Percentiles rank a stretch among this genome's conserved stretches.
These are phyloP conservation scores for Penstemon eatonii DNA, from an alignment of 257 asterid genomes.

Conservation along the genomic window DNA sequence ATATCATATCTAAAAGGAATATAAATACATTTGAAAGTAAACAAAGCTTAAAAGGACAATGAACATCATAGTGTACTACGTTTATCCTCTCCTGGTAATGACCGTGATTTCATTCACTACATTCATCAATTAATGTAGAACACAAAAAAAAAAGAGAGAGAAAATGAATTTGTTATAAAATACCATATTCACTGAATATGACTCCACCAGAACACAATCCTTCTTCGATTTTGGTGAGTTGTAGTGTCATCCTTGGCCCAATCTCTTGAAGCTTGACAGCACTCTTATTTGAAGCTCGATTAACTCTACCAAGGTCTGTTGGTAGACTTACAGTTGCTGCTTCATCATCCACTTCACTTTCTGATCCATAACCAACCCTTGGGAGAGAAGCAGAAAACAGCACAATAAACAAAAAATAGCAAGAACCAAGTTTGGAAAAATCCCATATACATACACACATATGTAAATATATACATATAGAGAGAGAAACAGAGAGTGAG, in stretches of 20 bases:
- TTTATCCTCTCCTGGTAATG: not conserved
- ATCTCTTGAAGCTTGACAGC: conserved; percentile 93
- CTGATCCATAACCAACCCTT: conserved; percentile 96
- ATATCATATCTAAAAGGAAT: not conserved
- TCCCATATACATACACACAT: not conserved
- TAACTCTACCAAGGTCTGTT: conserved; percentile 70
- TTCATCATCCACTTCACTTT: conserved; percentile 93
- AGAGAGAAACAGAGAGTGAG: conserved; percentile 26
- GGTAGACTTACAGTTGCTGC: conserved; percentile 82
- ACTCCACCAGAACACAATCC: conserved; percentile 82
- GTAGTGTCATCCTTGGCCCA: conserved; percentile 90
- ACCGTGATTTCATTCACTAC: not conserved
- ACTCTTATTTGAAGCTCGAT: conserved; percentile 76
- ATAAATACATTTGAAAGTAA: not conserved
- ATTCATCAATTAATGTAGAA: conserved; percentile 16
- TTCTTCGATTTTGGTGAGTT: conserved; percentile 70
- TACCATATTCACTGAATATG: conserved; percentile 60
- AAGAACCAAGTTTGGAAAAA: not conserved
- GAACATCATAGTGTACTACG: not conserved
- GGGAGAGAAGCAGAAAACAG: conserved; percentile 14
- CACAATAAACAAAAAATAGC: not conserved
- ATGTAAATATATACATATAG: no score
- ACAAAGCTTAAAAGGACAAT: not conserved
- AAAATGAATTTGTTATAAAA: not conserved
- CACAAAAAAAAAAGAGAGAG: not conserved